Conservation (phyloP, 805 yeast genomes). For the Suhomyces sp. region DNA sequence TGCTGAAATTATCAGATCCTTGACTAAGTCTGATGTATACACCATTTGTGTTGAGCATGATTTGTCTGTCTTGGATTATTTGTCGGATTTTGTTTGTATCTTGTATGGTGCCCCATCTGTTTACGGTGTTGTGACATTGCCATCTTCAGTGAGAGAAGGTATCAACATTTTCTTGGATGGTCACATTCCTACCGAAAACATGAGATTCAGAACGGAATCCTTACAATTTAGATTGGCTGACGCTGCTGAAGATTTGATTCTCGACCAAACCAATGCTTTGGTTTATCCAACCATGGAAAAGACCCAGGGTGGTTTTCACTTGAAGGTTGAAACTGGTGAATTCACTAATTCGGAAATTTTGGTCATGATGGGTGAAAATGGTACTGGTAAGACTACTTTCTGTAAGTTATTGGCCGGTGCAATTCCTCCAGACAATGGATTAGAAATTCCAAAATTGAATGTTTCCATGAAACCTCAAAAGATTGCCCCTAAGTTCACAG, state of each 20-base stretch:
- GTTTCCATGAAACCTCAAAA: conserved; percentile 99
- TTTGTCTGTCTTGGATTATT: conserved; percentile 93
- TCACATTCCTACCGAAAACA: conserved; percentile 93
- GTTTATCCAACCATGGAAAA: conserved; percentile 79
- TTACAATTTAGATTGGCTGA: conserved; percentile 91
- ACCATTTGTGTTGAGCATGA: conserved; percentile 99
- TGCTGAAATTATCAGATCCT: conserved; percentile 87
- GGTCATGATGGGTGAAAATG: conserved; percentile 99
- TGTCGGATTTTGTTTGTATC: conserved; percentile 95
- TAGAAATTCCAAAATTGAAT: conserved; percentile 79
- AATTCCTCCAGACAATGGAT: conserved; percentile 78
- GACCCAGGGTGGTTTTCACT: conserved; percentile 95
- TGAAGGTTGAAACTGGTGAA: conserved; percentile 80
- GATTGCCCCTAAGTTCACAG: conserved; percentile 97
- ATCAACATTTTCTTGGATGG: conserved; percentile 98
- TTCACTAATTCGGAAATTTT: conserved; percentile 95
- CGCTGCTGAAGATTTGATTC: conserved; percentile 72
- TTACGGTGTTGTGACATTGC: conserved; percentile 97
- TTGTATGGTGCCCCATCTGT: conserved; percentile 98
- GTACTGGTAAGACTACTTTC: conserved; percentile 98
- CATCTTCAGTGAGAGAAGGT: conserved; percentile 97
- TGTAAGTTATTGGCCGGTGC: conserved; percentile 95
- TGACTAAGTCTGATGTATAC: conserved; percentile 72
- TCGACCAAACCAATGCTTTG: conserved; percentile 78
- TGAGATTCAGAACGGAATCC: conserved; percentile 95